Percentiles rank a stretch among this genome's conserved stretches.
phyloP scores from a whole-genome alignment of 2,329 filamentous ascomycete genomes.

The Mycosphaerella sp. region DNA sequence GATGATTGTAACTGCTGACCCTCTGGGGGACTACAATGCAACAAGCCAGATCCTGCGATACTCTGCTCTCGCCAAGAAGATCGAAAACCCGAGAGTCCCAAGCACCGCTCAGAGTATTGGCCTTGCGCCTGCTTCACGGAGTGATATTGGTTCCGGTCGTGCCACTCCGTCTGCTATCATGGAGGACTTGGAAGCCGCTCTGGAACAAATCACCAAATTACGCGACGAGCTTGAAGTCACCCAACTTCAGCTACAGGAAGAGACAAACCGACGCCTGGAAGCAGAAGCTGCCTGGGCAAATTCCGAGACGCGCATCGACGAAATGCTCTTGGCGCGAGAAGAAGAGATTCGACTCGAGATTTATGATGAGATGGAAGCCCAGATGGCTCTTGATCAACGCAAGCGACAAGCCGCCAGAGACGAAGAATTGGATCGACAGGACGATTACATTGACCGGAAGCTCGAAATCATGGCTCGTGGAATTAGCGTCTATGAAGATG shows the following conservation, averaged over 20 bases:
- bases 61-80: conserved; percentile 83
- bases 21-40: conserved; percentile 88
- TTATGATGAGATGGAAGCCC: conserved; percentile 74
- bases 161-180: conserved; percentile 40
- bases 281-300: conserved; percentile 67
- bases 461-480: conserved; percentile 63
- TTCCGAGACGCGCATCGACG: conserved; percentile 57
- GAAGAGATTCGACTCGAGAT: conserved; percentile 84
- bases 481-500: conserved; percentile 42
- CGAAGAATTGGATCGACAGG: conserved; percentile 67
- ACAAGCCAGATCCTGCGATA: conserved; percentile 95
- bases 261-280: conserved; percentile 62
- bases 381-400: conserved; percentile 65
- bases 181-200: conserved; percentile 74
- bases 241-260: conserved; percentile 60
- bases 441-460: conserved; percentile 84
- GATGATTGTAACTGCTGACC: conserved; percentile 96
- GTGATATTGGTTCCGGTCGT: conserved; percentile 32
- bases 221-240: conserved; percentile 70
- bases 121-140: conserved; percentile 17
- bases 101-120: conserved; percentile 68
- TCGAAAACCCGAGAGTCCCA: conserved; percentile 82
- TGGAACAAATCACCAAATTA: conserved; percentile 74
- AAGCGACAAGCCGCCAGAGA: conserved; percentile 77
- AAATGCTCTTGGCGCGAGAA: conserved; percentile 54